These are phyloP conservation scores for Lecanoromycetidae sp. DNA, from an alignment of 2,329 filamentous ascomycete species.

Conservation along the genomic window DNA sequence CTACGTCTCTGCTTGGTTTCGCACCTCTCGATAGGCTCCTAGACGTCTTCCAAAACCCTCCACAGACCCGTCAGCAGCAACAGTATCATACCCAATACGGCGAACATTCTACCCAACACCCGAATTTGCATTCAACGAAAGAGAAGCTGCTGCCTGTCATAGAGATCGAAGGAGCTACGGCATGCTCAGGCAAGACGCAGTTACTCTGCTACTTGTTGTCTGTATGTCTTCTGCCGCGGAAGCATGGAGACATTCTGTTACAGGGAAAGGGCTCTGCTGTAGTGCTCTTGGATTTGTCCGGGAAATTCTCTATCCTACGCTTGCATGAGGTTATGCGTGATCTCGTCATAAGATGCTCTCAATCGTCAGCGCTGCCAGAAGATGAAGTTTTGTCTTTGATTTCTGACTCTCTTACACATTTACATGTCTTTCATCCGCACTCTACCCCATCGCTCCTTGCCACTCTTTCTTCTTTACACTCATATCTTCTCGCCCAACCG, in stretches of 20 bases:
- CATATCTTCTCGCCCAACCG: conserved; percentile 36
- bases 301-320: conserved; percentile 40
- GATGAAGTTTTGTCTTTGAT: conserved; percentile 24
- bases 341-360: conserved; percentile 18
- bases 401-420: conserved; percentile 36
- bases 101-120: conserved; percentile 3
- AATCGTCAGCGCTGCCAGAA: conserved; percentile 4
- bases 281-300: conserved; percentile 45
- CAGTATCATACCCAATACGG: conserved; percentile 9
- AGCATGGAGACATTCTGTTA: conserved; percentile 21
- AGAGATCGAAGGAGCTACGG: conserved; percentile 41
- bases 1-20: conserved; percentile 30
- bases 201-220: conserved; percentile 46
- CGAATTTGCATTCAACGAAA: background rate
- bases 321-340: conserved; percentile 31
- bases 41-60: conserved; percentile 25
- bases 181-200: conserved; percentile 46
- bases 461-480: conserved; percentile 36
- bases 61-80: conserved; percentile 14
- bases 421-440: conserved; percentile 47
- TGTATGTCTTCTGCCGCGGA: conserved; percentile 34
- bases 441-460: conserved; percentile 39
- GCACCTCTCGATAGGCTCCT: conserved; percentile 36
- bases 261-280: conserved; percentile 39
- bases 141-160: conserved; percentile 31